Conservation (phyloP, 129 eudicot species). For the Tagetes erecta region DNA sequence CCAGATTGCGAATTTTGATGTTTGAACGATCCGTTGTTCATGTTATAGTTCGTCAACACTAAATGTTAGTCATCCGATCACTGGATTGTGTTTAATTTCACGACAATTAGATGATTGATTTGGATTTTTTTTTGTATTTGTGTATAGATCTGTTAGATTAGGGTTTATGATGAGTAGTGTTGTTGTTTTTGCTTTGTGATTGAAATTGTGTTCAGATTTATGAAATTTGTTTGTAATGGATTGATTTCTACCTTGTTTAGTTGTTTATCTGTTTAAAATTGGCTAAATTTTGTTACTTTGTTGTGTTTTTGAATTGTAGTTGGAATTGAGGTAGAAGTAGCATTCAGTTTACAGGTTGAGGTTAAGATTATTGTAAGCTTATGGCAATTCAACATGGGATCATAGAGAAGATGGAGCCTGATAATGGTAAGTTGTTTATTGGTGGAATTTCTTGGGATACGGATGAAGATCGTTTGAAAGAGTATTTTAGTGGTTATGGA, state of each 20-base stretch:
- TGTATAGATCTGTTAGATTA: conserved; percentile 46
- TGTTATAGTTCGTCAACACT: conserved; percentile 23
- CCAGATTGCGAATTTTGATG: conserved; percentile 34
- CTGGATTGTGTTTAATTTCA: conserved; percentile 24
- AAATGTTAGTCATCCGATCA: conserved; percentile 46
- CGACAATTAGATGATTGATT: neutral
- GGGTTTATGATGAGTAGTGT: conserved; percentile 2
- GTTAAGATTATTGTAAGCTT: conserved; percentile 11
- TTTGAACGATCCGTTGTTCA: conserved; percentile 50
- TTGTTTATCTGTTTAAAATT: neutral
- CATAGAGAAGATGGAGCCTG: conserved; percentile 60
- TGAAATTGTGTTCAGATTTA: neutral
- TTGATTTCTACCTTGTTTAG: neutral
- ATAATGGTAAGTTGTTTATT: conserved; percentile 72
- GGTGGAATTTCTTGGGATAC: conserved; percentile 97
- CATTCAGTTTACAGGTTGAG: conserved; percentile 10
- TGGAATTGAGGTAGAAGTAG: conserved; percentile 20
- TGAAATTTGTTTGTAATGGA: neutral
- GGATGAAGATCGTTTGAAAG: conserved; percentile 69
- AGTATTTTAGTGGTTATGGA: conserved; percentile 66
- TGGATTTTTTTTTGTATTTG: conserved; percentile 25
- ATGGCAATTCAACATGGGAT: conserved; percentile 33
- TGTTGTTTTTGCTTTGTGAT: no score
- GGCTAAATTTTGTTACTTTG: neutral
- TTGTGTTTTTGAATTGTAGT: conserved; percentile 20